Base-by-base conservation (phyloP, 163 green algal genomes). In the Smithsoniella earleae region DNA sequence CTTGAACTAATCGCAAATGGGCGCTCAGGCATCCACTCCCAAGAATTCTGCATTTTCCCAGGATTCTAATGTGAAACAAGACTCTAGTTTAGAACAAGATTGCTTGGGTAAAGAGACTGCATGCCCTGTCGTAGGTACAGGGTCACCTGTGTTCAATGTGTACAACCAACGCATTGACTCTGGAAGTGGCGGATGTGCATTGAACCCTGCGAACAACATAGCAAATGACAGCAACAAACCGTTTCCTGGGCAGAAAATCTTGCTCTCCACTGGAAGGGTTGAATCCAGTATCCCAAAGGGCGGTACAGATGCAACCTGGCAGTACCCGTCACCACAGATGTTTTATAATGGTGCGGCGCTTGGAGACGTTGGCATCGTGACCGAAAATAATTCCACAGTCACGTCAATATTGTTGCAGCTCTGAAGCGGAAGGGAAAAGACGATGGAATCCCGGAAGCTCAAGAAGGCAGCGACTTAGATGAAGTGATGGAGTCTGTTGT, bases 311-410 rank as follows among this genome's bases (percentile, higher is more conserved):
- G 63, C 20, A 25, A 95, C 88, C 0, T 98, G 93, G 93, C 36
- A 87, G 0, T 98, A 96, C 74, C 93, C 93, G 6, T 96, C 89
- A 28, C 89, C 93, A 3, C 92, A 97, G 74, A 98, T 98, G 93
- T 96, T 98, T 46, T 98, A 91, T 82, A 98, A 98, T 77, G 89
- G 89, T 94, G 64, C 38, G 83, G 6, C 18, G 22, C 22, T 5
- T 49, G 62, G 6, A 44, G 62, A 33, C 31, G 37, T 5, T 52
- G 27, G 38, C 66, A 37, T 25, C 36, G 4, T 31, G 3, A 20
- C 69, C 13, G 69, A 3, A 5, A 8, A 3, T 31, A 6, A 63
- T 37, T 36, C 37, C 52, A 37, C 27, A 2, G 55, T n/a, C 37
- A 1, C 66, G 4, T 65, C 40, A 65, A 45, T 3, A 20, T 16